Percentiles rank a stretch among this genome's conserved stretches.
Conservation (phyloP, 2,329 filamentous ascomycete species). For the Alternaria incomplexa region DNA sequence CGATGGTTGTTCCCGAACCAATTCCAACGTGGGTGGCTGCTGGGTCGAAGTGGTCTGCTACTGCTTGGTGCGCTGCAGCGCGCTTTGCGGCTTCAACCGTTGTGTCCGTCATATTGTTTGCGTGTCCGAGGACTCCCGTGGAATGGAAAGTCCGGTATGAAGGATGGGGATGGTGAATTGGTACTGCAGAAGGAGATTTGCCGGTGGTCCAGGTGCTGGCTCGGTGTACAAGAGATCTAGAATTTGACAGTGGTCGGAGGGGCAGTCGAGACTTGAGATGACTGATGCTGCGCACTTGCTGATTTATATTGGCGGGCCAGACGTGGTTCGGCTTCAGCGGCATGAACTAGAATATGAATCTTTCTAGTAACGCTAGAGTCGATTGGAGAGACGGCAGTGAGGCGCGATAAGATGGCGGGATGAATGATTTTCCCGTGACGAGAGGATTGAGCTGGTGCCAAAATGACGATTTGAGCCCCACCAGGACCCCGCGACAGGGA, state of each 20-base stretch:
- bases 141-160: slow-evolving; percentile 8
- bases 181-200: neutral
- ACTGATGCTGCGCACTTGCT: slow-evolving; percentile 36
- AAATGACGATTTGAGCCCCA: slow-evolving; percentile 14
- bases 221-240: slow-evolving; percentile 7
- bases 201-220: slow-evolving; percentile 1
- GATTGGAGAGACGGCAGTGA: neutral
- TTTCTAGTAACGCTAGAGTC: neutral
- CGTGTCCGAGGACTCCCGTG: slow-evolving; percentile 4
- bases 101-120: slow-evolving; percentile 38
- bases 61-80: slow-evolving; percentile 74
- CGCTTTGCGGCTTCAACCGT: slow-evolving; percentile 74
- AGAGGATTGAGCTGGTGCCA: neutral
- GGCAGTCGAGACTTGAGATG: slow-evolving; percentile 30
- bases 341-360: slow-evolving; percentile 19
- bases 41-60: slow-evolving; percentile 71
- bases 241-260: slow-evolving; percentile 22
- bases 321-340: slow-evolving; percentile 9
- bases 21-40: slow-evolving; percentile 74
- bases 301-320: slow-evolving; percentile 26
- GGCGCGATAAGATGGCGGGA: neutral
- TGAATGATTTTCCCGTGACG: slow-evolving; percentile 11
- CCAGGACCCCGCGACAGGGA: slow-evolving; percentile 17
- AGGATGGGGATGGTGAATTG: neutral
- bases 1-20: slow-evolving; percentile 80